These are phyloP conservation scores for Ophiostoma ips DNA, from an alignment of 2,329 filamentous ascomycete species.

Conservation along the genomic window DNA sequence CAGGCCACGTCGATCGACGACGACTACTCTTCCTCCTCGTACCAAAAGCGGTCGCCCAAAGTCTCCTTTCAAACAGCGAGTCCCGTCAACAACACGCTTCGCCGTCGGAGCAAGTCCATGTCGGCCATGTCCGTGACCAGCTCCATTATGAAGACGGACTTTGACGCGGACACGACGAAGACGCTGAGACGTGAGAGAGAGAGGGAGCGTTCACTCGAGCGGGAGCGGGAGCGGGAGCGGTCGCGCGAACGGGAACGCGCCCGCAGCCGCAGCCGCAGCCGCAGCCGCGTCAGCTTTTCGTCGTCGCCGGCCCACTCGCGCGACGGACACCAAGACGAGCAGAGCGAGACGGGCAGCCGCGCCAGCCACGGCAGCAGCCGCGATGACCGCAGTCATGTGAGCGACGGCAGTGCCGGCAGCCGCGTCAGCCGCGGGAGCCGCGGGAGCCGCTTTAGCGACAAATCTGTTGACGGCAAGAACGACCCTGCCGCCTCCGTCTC, in stretches of 20 bases:
- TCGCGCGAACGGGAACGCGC: background rate
- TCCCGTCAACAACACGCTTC: background rate
- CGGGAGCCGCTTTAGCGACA: background rate
- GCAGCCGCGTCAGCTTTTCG: too few species aligned
- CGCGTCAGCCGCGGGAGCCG: background rate
- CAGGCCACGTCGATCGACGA: slow-evolving; percentile 11
- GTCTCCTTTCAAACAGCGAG: too few species aligned
- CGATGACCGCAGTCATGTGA: background rate
- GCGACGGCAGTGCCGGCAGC: background rate
- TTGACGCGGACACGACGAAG: background rate
- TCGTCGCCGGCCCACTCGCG: too few species aligned
- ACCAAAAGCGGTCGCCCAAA: background rate
- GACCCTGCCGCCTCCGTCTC: too few species aligned
- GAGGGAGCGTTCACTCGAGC: background rate
- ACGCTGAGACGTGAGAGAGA: background rate
- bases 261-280: background rate
- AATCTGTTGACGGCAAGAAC: too few species aligned
- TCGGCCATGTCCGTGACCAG: background rate
- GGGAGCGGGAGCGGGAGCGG: background rate
- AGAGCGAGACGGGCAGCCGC: background rate
- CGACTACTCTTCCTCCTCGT: background rate
- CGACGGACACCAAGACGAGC: background rate
- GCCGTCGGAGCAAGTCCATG: background rate
- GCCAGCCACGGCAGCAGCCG: background rate
- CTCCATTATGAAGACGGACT: background rate